Conservation (phyloP, 208 protist species). For the Crithidia sp. region DNA sequence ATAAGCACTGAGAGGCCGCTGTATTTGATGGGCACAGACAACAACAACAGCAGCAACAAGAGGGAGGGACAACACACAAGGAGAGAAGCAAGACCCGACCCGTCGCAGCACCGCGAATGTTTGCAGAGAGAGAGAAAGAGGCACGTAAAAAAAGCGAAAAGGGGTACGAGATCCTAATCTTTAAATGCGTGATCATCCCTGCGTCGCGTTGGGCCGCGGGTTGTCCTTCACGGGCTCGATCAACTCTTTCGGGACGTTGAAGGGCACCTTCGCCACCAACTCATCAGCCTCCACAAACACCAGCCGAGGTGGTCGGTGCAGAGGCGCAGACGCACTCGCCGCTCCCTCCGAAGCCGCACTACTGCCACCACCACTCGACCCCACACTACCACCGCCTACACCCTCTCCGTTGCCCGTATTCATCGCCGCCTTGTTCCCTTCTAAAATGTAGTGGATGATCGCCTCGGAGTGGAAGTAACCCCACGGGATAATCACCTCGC, state of each 20-base stretch:
- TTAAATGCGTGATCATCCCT: neutral
- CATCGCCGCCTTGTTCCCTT: constrained; percentile 41
- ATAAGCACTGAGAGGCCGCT: constrained; percentile 20
- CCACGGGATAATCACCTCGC: constrained; percentile 91
- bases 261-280: constrained; percentile 72
- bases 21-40: constrained; percentile 22
- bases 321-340: neutral
- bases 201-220: neutral
- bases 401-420: neutral
- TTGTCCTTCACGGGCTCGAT: constrained; percentile 28
- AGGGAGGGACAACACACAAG: too few species aligned
- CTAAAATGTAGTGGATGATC: constrained; percentile 82
- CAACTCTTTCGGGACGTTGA: constrained; percentile 78
- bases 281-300: constrained; percentile 81
- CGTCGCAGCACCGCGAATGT: too few species aligned
- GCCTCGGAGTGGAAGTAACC: constrained; percentile 85
- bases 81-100: too few species aligned
- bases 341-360: neutral
- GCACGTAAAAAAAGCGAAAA: too few species aligned
- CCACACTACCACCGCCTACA: neutral
- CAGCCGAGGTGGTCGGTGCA: constrained; percentile 20
- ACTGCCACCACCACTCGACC: neutral
- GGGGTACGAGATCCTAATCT: neutral
- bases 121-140: too few species aligned
- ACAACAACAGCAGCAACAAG: too few species aligned